A percentile compares a stretch with the other conserved stretches of the same genome.
Conservation (phyloP, 1,139 yeast species). For the Meyerozyma sp. region DNA sequence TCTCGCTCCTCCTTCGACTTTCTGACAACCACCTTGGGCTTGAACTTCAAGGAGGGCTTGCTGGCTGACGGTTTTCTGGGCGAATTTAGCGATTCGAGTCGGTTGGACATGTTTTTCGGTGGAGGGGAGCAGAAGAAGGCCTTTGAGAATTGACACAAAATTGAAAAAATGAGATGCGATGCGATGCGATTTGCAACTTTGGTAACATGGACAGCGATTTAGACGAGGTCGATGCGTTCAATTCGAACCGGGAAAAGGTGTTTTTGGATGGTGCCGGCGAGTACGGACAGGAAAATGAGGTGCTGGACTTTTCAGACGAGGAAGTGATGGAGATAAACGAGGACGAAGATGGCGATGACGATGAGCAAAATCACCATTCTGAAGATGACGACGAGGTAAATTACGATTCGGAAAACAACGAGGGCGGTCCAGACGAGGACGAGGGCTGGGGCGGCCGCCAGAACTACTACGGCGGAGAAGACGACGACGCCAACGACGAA, state of each 20-base stretch:
- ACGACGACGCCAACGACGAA: constrained; percentile 62
- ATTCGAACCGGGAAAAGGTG: constrained; percentile 58
- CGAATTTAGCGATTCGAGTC: constrained; percentile 38
- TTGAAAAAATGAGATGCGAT: constrained; percentile 3
- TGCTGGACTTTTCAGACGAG: constrained; percentile 39
- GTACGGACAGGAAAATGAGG: constrained; percentile 31
- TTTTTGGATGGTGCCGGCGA: constrained; percentile 56
- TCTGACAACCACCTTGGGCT: constrained; percentile 80
- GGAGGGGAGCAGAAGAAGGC: neutral
- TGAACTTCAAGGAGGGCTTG: constrained; percentile 60
- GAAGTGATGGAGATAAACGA: constrained; percentile 40
- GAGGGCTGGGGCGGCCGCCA: constrained; percentile 79
- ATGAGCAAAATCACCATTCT: constrained; percentile 26
- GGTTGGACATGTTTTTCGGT: constrained; percentile 29
- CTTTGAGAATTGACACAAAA: constrained; percentile 2
- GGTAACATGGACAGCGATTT: constrained; percentile 28
- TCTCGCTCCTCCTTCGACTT: constrained; percentile 80
- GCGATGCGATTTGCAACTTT: constrained; percentile 8
- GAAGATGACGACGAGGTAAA: constrained; percentile 25
- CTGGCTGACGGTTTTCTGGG: constrained; percentile 24
- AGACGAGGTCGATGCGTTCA: constrained; percentile 71
- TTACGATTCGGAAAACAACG: constrained; percentile 17
- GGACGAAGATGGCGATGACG: constrained; percentile 15
- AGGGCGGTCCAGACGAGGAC: constrained; percentile 25
- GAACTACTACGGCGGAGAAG: constrained; percentile 83